Conservation (phyloP, 495 filamentous ascomycete species). For the Trichocladium uniseriatum region DNA sequence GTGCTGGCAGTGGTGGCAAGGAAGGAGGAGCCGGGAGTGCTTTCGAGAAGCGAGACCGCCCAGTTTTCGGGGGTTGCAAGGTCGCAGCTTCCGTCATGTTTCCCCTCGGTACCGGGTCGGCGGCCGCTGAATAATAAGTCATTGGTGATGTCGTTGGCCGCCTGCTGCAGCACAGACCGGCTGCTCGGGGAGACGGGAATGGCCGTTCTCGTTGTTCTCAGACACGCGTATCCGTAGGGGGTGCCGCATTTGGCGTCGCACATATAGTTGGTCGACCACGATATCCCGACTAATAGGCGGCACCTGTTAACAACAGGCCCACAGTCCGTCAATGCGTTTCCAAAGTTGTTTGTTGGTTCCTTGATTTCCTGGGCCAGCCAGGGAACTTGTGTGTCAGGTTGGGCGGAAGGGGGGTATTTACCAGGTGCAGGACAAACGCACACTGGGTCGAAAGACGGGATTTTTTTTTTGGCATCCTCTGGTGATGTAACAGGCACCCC, state of each 20-base stretch:
- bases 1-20: slow-evolving; percentile 1
- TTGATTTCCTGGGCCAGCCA: not conserved
- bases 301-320: not conserved
- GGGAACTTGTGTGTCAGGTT: not conserved
- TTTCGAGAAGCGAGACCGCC: slow-evolving; percentile 31
- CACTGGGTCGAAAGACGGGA: not conserved
- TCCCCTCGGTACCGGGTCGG: slow-evolving; percentile 7
- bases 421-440: not conserved
- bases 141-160: slow-evolving; percentile 6
- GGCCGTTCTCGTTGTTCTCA: slow-evolving; percentile 4
- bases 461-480: no score
- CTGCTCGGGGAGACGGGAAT: not conserved
- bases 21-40: slow-evolving; percentile 27
- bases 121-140: slow-evolving; percentile 20
- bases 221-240: slow-evolving; percentile 4
- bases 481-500: slow-evolving; percentile 16
- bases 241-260: slow-evolving; percentile 25
- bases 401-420: slow-evolving; percentile 1
- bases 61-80: slow-evolving; percentile 24
- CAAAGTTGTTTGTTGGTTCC: not conserved
- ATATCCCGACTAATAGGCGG: slow-evolving; percentile 7
- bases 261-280: slow-evolving; percentile 6
- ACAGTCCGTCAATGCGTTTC: not conserved
- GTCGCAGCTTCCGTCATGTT: slow-evolving; percentile 21
- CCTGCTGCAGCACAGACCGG: slow-evolving; percentile 9